Evolutionary conservation across 2,329 filamentous ascomycete species (phyloP).

Genomic region (Xylaria sp.): DNA sequence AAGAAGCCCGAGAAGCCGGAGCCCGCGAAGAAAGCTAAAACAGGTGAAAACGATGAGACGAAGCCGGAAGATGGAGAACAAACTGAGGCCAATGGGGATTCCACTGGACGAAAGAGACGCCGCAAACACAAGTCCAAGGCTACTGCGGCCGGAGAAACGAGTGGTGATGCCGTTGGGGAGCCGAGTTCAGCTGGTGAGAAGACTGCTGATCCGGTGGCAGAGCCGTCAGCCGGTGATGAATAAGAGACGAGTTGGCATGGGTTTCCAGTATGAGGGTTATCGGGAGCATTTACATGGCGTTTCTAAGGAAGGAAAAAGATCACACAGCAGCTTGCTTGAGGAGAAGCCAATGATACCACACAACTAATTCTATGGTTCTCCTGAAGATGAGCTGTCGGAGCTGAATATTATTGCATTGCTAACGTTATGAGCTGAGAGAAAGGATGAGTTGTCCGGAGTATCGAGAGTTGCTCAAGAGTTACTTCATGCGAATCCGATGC

Average conservation of each 20-base stretch:
- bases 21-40: background rate
- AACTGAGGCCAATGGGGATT: constrained; percentile 14
- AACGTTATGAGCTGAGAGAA: background rate
- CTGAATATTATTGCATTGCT: background rate
- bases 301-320: constrained; percentile 7
- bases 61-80: constrained; percentile 7
- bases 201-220: constrained; percentile 2
- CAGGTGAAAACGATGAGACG: constrained; percentile 17
- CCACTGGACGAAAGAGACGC: constrained; percentile 24
- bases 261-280: background rate
- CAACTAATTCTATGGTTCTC: background rate
- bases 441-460: no score
- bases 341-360: constrained; percentile 13
- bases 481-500: no score
- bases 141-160: background rate
- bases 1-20: constrained; percentile 37
- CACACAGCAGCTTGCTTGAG: background rate
- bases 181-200: background rate
- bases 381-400: background rate
- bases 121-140: constrained; percentile 26
- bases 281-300: constrained; percentile 18
- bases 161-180: background rate
- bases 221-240: constrained; percentile 9
- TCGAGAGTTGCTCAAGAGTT: no score
- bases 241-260: constrained; percentile 9